Evolutionary conservation across 805 yeast genomes (phyloP).

Genomic region (Wickerhamiella azyma): DNA sequence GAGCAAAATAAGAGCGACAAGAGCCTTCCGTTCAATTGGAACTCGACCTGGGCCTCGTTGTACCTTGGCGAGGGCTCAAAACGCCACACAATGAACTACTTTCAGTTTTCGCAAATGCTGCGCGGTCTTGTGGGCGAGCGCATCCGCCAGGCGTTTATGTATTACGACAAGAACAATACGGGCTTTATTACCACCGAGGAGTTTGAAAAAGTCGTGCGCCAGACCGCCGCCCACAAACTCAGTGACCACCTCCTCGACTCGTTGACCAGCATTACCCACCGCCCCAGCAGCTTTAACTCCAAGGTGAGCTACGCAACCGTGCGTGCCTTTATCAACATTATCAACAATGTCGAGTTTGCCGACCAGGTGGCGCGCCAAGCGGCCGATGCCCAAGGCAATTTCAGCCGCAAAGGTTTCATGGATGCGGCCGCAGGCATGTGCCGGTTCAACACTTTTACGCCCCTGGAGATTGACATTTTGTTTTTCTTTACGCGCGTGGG

Average conservation of each 20-base stretch:
- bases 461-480: slow-evolving; percentile 31
- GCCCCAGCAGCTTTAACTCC: slow-evolving; percentile 20
- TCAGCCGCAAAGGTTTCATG: slow-evolving; percentile 27
- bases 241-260: slow-evolving; percentile 27
- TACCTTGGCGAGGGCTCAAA: slow-evolving; percentile 28
- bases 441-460: slow-evolving; percentile 30
- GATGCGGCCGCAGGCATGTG: slow-evolving; percentile 29
- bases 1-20: slow-evolving; percentile 24
- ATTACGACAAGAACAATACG: slow-evolving; percentile 25
- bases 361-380: slow-evolving; percentile 26
- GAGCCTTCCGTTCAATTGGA: slow-evolving; percentile 33
- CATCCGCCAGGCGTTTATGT: slow-evolving; percentile 32
- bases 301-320: slow-evolving; percentile 31
- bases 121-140: slow-evolving; percentile 34
- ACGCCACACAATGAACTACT: slow-evolving; percentile 29
- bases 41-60: slow-evolving; percentile 29
- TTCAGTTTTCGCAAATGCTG: slow-evolving; percentile 33
- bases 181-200: slow-evolving; percentile 31
- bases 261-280: slow-evolving; percentile 28
- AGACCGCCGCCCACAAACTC: slow-evolving; percentile 31
- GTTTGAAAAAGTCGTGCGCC: slow-evolving; percentile 27
- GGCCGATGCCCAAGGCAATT: slow-evolving; percentile 24
- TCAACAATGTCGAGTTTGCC: slow-evolving; percentile 30
- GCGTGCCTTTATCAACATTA: slow-evolving; percentile 31
- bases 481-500: slow-evolving; percentile 26